Base-by-base conservation (phyloP, 176 grass and related monocot genomes). In the Eragrostis nindensis region DNA sequence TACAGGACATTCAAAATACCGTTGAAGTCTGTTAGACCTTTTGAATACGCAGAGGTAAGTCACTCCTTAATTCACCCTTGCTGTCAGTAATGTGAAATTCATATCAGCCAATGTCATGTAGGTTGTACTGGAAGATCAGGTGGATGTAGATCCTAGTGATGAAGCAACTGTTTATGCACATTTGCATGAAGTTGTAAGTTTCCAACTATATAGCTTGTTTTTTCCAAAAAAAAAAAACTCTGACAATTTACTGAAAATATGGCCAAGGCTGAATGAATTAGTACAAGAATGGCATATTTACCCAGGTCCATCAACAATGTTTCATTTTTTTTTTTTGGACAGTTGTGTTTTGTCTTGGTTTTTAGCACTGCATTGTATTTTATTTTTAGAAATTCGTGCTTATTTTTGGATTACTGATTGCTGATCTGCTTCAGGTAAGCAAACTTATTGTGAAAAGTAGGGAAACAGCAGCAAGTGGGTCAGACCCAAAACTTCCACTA, bases 1-100 rank as follows among this genome's bases (percentile, higher is more conserved):
- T 98, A 95, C 68, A 93, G 88, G 77, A 56, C 90, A 61, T 91
- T 80, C 76, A 95, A 93, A 81, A 89, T 95, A 95, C 90, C 84
- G 14, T 53, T 95, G 38, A 87, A 82, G 61, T 94, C 95, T 73
- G 90, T 94, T 69, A 94, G 95, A 79, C 75, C 88, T 82, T 95
- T 91, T 55, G 81, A 89, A 44, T 95, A 95, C 89, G 86, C 82
- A 11, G 90, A 95, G 86, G 92, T 95, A 86, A 78, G 67, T 15
- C 27, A 82, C 21, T 73, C 21, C 36, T 65, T 71, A 30, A 41
- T 30, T 72, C 45, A 36, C 54, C 22, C 39, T 30, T 73, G 68
- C 4, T 48, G 53, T 68, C 22, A 41, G 10, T 36, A 36, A n/a
- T 32, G 0, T 44, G 42, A 44, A 70, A 40, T 39, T 71, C 46